Evolutionary conservation across 305 asterid species (phyloP), one percentile per base, ranked within the genome.

Genomic region (Fraxinus ornus): DNA sequence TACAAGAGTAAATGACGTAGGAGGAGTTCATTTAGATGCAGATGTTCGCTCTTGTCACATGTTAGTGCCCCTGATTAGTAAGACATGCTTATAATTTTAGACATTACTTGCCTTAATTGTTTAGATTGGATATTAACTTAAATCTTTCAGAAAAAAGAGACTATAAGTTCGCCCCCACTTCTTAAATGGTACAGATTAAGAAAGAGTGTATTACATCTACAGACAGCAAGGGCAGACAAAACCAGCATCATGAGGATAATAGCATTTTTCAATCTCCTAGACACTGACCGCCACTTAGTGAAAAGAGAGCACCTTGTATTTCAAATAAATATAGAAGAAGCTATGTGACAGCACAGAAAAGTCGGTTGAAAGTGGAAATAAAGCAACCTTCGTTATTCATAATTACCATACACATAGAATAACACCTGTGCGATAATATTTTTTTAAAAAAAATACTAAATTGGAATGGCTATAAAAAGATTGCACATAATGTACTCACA

Each of bases 401-500:
- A 36, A 1, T 52, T 21, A 28, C 12, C 32, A 36, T 72, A 7
- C 74, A 80, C 30, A 49, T 36, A 26, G 19, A 64, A 32, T 3
- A 78, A 75, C 60, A 80, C 24, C 77, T 57, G 21, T 33, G 76
- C 55, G 80, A 57, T 28, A 8, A 15, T 22, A 19, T 28, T 28
- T 33, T 33, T 35, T 35, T 35, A 35, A 77, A 80, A 39, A 47
- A 37, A 3, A 26, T 60, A 47, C 2, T 28, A 75, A 66, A 28
- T 33, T 62, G 55, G 81, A 64, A 17, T 5, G 21, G 41, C 49
- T 41, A 35, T 47, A 32, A 35, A 62, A 79, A 26, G 36, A 74
- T 57, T 74, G 64, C 78, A 22, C 7, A 3, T 49, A 62, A 74
- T 75, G 77, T 81, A 86, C 95, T 92, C 89, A 95, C 98, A 95